phyloP scores from a whole-genome alignment of 2,329 filamentous ascomycete species.

The Colletotrichum magnum region DNA sequence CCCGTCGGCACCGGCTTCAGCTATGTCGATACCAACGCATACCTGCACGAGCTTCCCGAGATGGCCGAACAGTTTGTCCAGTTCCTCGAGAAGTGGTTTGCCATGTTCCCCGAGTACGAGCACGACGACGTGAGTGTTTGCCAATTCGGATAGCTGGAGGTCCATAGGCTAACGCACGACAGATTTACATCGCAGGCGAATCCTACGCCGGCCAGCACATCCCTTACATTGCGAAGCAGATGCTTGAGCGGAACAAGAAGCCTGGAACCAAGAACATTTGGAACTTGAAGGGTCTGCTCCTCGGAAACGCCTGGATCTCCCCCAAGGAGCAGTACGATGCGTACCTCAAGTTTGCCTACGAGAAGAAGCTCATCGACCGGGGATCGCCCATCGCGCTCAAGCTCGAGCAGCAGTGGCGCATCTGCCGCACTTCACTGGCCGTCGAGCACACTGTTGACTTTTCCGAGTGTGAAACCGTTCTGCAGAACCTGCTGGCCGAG shows the following conservation, averaged over 20 bases:
- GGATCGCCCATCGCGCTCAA: conserved; percentile 74
- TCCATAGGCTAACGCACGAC: conserved; percentile 19
- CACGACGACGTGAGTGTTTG: conserved; percentile 83
- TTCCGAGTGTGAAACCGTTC: conserved; percentile 79
- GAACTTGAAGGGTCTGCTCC: conserved; percentile 88
- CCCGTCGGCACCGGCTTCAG: conserved; percentile 97
- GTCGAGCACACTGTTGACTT: conserved; percentile 74
- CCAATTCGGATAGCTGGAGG: not conserved
- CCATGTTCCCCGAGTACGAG: conserved; percentile 91
- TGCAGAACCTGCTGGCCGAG: conserved; percentile 78
- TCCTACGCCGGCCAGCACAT: conserved; percentile 98
- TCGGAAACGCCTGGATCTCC: conserved; percentile 98
- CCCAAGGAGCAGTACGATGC: conserved; percentile 90
- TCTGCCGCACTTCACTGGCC: conserved; percentile 76
- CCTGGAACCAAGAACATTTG: conserved; percentile 68
- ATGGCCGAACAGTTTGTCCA: conserved; percentile 91
- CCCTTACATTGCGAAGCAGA: conserved; percentile 93
- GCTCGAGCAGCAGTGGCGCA: conserved; percentile 77
- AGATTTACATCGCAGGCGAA: conserved; percentile 96
- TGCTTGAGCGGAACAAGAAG: conserved; percentile 88
- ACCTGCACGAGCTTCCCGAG: conserved; percentile 84
- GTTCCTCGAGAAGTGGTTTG: conserved; percentile 94
- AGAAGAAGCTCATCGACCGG: conserved; percentile 79
- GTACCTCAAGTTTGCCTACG: conserved; percentile 86
- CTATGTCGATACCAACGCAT: conserved; percentile 92